Evolutionary conservation across 176 grass and related monocot species (phyloP), one percentile per base, ranked within the genome.

Genomic region (maize (Zea mays)): DNA sequence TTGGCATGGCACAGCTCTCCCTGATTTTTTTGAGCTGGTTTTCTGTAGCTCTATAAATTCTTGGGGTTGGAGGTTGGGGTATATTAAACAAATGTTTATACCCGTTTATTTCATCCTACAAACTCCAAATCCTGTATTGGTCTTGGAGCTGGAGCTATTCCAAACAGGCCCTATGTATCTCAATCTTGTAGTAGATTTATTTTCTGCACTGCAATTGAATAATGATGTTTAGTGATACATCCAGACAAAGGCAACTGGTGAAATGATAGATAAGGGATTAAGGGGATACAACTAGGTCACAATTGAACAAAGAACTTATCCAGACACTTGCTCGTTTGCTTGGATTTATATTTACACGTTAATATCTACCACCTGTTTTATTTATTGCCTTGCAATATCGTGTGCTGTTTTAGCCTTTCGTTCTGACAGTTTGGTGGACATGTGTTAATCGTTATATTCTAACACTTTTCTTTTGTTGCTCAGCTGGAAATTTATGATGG

Each of bases 401-500:
- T 77, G 48, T 40, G 6, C 6, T 66, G 3, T 70, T 54, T 70
- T 54, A 54, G 4, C 69, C 47, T 73, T 73, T 56, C 15, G 5
- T 65, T 57, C 59, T 39, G 48, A 27, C 50, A 78, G 33, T 33
- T 19, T 40, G 62, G 8, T 19, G 6, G 38, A 13, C 12, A 9
- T 38, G 11, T 65, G 72, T 55, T 35, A 64, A 37, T 72, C 10
- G 8, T 49, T 47, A 60, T 71, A 27, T 42, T 78, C 67, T 70
- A 57, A 76, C 8, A 34, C 56, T 36, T 51, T 71, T 79, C 0
- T 82, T 80, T 82, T 79, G 62, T 84, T 67, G 17, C 61, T 59
- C 88, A 99, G 96, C 83, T 99, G 67, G 92, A 93, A 71, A 85
- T 95, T 71, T 99, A 88, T 83, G 85, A 95, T 35, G 96, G 92